These are phyloP conservation scores for Physaria fendleri DNA, from an alignment of 345 rosid genomes.

Conservation along the genomic window DNA sequence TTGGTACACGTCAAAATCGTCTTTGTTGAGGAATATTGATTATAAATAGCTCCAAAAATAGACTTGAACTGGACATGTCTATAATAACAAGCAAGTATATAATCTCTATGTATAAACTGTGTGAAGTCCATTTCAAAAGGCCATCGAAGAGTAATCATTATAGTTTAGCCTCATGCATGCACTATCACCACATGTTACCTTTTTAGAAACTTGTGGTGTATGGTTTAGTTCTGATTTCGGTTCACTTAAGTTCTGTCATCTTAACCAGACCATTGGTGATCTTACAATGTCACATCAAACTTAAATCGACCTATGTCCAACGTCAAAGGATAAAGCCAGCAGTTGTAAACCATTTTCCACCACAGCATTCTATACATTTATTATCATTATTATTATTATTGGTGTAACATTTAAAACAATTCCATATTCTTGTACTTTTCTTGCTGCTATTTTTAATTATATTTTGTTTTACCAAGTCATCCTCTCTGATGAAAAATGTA, in stretches of 20 bases:
- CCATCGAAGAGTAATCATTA: conserved; percentile 12
- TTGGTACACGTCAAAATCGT: background rate
- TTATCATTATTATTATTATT: background rate
- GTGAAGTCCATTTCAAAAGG: too few species aligned
- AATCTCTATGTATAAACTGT: too few species aligned
- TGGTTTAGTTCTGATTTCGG: too few species aligned
- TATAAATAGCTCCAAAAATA: background rate
- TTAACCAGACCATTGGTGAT: too few species aligned
- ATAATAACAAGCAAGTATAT: conserved; percentile 11
- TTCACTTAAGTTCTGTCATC: too few species aligned
- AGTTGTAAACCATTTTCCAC: conserved; percentile 24
- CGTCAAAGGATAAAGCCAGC: conserved; percentile 27
- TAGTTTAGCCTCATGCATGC: background rate
- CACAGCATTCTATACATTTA: conserved; percentile 23
- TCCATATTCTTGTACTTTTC: background rate
- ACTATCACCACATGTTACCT: conserved; percentile 29
- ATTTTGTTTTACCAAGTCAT: too few species aligned
- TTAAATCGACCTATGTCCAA: conserved; percentile 29
- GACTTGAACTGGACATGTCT: conserved; percentile 13
- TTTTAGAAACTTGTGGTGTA: conserved; percentile 26
- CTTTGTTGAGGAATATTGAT: background rate
- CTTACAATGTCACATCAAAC: conserved; percentile 29
- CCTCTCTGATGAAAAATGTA: background rate
- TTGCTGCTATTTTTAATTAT: background rate
- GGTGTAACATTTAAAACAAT: background rate